Base-by-base conservation (phyloP, 2,329 filamentous ascomycete genomes). In the Emmonsiellopsis sp. region DNA sequence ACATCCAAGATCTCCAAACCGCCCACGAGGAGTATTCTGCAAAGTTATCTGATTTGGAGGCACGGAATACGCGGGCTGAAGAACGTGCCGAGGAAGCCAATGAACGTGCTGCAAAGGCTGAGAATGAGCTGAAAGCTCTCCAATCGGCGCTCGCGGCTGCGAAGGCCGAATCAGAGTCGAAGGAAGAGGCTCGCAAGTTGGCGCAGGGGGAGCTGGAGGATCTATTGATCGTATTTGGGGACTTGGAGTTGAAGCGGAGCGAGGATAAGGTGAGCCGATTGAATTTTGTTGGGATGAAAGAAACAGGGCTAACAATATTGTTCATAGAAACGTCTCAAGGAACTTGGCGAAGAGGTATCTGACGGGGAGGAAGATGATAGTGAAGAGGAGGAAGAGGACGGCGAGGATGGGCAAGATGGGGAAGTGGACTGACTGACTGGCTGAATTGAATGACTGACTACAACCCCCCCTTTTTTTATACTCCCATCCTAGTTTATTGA, bases 181-280 rank as follows among this genome's bases (percentile, higher is more conserved):
- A 80, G 57, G 81, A 84, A 59, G 78, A 82, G 55, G 82, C 85
- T 54, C 82, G 80, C 53, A 77, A 82, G 56, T 72, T 79, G 1
- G 78, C 79, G 5, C 87, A 92, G 65, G 77, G 80, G 2, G 88
- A 93, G 67, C 75, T 92, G 45, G 88, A 93, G 60, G 88, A 93
- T 67, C 75, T 92, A 52, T 73, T 93, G 37, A 86, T 92, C 73
- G 84, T 93, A 5, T 89, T 91, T 68, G 83, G 82, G 11, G 88
- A 93, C 64, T 65, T 90, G 15, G 88, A 93, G 68, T 86, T 89
- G 52, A 92, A 91, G 71, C 76, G 83, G 48, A 77, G 79, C 42
- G 82, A 81, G 61, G 89, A 92, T 65, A 92, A 88, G 78, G 85
- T 86, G 70, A 59, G 77, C 66, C 54, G 52, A n/a, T 38, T 51